Base-by-base conservation (phyloP, 202 grass and related monocot genomes). In the Saccharum hybrid region DNA sequence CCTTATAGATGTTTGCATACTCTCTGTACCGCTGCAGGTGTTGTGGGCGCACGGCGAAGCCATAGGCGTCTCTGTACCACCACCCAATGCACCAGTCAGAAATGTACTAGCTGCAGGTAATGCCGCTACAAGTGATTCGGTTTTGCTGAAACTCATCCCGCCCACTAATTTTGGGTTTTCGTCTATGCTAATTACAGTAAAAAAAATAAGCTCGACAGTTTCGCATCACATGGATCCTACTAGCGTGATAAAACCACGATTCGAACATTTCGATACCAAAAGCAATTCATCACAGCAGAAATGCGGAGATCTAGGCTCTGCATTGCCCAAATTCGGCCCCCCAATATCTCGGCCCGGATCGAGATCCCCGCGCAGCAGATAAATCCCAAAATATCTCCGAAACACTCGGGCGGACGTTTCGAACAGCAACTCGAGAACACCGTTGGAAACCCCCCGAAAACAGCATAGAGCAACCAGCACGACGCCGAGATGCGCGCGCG, bases 1-100 rank as follows among this genome's bases (percentile, higher is more conserved):
- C 97, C 97, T 96, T 92, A 79, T 99, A 99, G 65, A 99, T 99
- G 82, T 89, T 94, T 28, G 93, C 91, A 68, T 99, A 99, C 85
- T 99, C 93, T 78, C 93, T 89, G 75, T 96, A 99, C 71, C 91
- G 88, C 77, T 99, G 97, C 82, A 99, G 84, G 86, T 99, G 88
- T 8, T 99, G 97, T 80, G 97, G 91, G 66, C 97, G 91, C 82
- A 99, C 97, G 6, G 91, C 88, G 81, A 99, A 99, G 41, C 97
- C 97, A 86, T 99, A 99, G 69, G 91, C 90, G 80, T 99, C 97
- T 90, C 97, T 99, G 84, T 28, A 90, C 64, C 76, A 86, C 80
- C 22, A 74, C 41, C 63, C 33, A 54, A 66, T 0, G 51, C 74
- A 16, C 37, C 72, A 86, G 71, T 85, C n/a, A 86, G 33, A 56